These are phyloP conservation scores for Trichoderma asperelloides DNA, from an alignment of 495 filamentous ascomycete genomes.

Conservation along the genomic window DNA sequence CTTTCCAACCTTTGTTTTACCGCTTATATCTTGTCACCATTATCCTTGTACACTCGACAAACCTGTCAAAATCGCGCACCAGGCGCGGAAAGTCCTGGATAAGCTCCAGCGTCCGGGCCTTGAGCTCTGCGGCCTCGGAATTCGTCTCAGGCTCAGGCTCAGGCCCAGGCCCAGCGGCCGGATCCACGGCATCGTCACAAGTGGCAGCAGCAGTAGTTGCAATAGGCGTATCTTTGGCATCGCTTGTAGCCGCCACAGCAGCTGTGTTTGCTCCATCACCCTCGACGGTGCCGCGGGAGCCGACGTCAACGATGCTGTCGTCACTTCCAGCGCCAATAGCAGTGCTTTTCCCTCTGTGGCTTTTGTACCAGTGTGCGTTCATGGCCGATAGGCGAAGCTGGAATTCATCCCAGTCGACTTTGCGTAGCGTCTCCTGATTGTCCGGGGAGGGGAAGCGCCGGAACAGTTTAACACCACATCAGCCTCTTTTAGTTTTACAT, in stretches of 20 bases:
- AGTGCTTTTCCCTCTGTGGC: neutral
- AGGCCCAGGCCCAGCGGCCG: neutral
- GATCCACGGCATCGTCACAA: neutral
- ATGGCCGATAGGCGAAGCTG: neutral
- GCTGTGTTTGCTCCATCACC: neutral
- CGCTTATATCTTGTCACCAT: neutral
- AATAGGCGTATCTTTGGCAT: neutral
- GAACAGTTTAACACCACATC: neutral
- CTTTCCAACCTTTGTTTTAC: neutral
- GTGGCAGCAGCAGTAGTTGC: neutral
- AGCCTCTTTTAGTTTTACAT: neutral
- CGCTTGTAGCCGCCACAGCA: neutral
- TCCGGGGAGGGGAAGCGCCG: neutral
- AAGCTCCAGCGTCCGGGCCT: constrained; percentile 2
- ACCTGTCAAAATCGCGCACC: constrained; percentile 7
- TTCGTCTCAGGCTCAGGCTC: neutral
- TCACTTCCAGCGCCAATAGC: neutral
- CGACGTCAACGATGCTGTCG: neutral
- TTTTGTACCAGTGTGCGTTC: neutral
- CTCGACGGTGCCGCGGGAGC: neutral
- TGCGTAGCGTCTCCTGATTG: neutral
- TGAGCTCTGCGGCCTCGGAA: neutral
- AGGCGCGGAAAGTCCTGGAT: constrained; percentile 7
- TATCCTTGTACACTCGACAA: neutral
- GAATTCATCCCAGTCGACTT: neutral